Base-by-base conservation (phyloP, 225 moss, liverwort and hornwort genomes). In the Sphagnum contortum region DNA sequence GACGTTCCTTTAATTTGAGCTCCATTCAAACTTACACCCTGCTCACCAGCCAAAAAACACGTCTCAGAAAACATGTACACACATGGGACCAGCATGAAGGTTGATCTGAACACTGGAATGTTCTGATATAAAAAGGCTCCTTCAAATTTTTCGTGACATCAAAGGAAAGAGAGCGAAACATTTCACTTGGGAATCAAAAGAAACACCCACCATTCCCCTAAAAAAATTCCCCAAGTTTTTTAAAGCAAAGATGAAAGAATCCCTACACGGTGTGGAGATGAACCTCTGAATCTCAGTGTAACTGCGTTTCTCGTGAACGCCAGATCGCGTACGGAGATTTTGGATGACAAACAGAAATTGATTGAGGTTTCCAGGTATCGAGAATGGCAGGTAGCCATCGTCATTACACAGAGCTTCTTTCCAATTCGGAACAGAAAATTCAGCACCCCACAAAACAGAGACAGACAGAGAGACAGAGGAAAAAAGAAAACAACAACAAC, bases 21-120 rank as follows among this genome's bases (percentile, higher is more conserved):
- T 57, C 54, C 56, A 44, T 66, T 72, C 54, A 47, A 54, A 29
- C 64, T 72, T 11, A 74, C 64, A 59, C 65, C 70, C 63, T 65
- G 72, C 59, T 73, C 6, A 57, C 49, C 11, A 5, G 11, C 63
- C 45, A 63, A 46, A 12, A 48, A 13, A 5, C 48, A 12, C 0
- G 5, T 47, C 6, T 5, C 14, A 12, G 8, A 12, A 45, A 4
- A 52, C 10, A 55, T 9, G 51, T 45, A 2, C 14, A 49, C 44
- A 11, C 12, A 9, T 14, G 45, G 45, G 9, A 8, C 45, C 4
- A 44, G 4, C 5, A 9, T 11, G 11, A 51, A 54, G 12, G 29
- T 12, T 5, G 12, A 13, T 46, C 3, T 44, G n/a, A 44, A 5
- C 55, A 57, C 56, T 12, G 56, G 8, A 57, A 6, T 12, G 11